Conservation (phyloP, 2,329 filamentous ascomycete genomes). For the Trichoderma brevicompactum region DNA sequence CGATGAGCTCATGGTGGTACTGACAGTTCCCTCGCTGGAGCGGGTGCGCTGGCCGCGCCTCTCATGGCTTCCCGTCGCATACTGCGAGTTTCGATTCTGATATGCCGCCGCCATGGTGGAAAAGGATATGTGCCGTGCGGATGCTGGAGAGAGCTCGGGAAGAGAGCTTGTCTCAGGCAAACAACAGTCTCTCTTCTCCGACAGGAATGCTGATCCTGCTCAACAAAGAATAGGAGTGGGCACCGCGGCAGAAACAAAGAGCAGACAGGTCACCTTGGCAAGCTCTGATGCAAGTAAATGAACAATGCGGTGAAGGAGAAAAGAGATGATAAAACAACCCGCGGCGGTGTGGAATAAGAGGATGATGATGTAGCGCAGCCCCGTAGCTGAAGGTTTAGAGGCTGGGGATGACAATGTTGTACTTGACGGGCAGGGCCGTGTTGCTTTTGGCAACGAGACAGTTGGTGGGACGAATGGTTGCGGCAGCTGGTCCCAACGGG, state of each 20-base stretch:
- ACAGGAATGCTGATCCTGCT: slow-evolving; percentile 31
- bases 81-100: slow-evolving; percentile 60
- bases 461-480: slow-evolving; percentile 31
- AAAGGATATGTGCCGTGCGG: background rate
- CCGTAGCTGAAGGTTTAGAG: slow-evolving; percentile 19
- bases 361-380: too few species aligned
- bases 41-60: slow-evolving; percentile 60
- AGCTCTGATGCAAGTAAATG: background rate
- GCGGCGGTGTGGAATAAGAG: slow-evolving; percentile 23
- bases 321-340: background rate
- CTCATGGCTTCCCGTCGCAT: slow-evolving; percentile 46
- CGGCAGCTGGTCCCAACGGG: slow-evolving; percentile 30
- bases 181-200: slow-evolving; percentile 11
- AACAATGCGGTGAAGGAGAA: slow-evolving; percentile 26
- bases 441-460: slow-evolving; percentile 31
- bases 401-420: slow-evolving; percentile 26
- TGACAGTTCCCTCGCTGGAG: slow-evolving; percentile 88
- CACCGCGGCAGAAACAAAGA: slow-evolving; percentile 15
- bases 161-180: slow-evolving; percentile 19
- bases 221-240: slow-evolving; percentile 25
- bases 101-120: slow-evolving; percentile 57
- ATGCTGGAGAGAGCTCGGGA: slow-evolving; percentile 14
- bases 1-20: slow-evolving; percentile 78
- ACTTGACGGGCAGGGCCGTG: slow-evolving; percentile 11
- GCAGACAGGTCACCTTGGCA: background rate